phyloP scores from a whole-genome alignment of 2,329 filamentous ascomycete species.

The Shiraia sp. region DNA sequence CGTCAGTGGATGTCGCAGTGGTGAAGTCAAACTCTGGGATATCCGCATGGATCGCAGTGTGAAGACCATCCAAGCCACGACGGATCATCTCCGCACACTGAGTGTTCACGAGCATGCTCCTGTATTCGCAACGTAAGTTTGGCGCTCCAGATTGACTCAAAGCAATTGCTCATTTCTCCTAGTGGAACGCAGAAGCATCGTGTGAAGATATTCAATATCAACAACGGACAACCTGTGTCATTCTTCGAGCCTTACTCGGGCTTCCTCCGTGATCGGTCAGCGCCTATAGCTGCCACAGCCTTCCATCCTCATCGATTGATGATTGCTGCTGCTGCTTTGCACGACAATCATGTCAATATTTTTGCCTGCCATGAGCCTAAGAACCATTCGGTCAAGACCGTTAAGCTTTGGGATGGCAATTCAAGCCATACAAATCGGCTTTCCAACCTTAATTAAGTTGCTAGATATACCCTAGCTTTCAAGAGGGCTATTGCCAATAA shows the following conservation, averaged over 20 bases:
- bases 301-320: slow-evolving; percentile 96
- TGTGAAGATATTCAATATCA: slow-evolving; percentile 89
- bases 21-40: slow-evolving; percentile 95
- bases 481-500: no score
- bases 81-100: slow-evolving; percentile 78
- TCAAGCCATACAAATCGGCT: slow-evolving; percentile 21
- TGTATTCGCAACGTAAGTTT: slow-evolving; percentile 69
- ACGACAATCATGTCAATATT: slow-evolving; percentile 88
- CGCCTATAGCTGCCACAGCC: slow-evolving; percentile 83
- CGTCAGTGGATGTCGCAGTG: slow-evolving; percentile 86
- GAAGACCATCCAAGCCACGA: slow-evolving; percentile 73
- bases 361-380: slow-evolving; percentile 58
- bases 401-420: slow-evolving; percentile 40
- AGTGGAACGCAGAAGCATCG: slow-evolving; percentile 87
- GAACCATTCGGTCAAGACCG: slow-evolving; percentile 28
- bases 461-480: no score
- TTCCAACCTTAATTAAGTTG: slow-evolving; percentile 17
- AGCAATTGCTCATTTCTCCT: slow-evolving; percentile 12
- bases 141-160: slow-evolving; percentile 62
- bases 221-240: slow-evolving; percentile 74
- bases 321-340: slow-evolving; percentile 81
- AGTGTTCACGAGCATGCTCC: slow-evolving; percentile 96
- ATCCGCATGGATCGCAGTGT: slow-evolving; percentile 82
- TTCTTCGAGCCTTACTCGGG: slow-evolving; percentile 87
- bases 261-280: slow-evolving; percentile 79